These are phyloP conservation scores for Plasmopara muralis DNA, from an alignment of 352 stramenopile genomes.

Conservation along the genomic window DNA sequence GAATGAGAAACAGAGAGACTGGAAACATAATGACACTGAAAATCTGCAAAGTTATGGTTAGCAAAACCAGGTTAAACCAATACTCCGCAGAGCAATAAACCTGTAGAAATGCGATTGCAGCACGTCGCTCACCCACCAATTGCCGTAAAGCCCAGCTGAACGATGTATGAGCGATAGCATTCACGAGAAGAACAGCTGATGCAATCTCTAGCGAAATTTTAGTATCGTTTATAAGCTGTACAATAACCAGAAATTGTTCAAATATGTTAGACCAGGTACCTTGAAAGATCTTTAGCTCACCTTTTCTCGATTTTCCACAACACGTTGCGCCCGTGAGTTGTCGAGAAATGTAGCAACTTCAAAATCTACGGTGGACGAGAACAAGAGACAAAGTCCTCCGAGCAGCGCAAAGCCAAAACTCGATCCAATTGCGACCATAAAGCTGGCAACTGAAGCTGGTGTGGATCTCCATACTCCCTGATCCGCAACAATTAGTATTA, in stretches of 20 bases:
- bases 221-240: slow-evolving; percentile 37
- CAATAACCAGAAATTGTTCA: slow-evolving; percentile 11
- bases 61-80: slow-evolving; percentile 4
- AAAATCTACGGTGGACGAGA: slow-evolving; percentile 31
- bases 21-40: slow-evolving; percentile 63
- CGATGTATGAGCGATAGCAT: slow-evolving; percentile 29
- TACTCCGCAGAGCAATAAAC: slow-evolving; percentile 12
- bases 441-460: slow-evolving; percentile 39
- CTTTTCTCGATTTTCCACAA: slow-evolving; percentile 31
- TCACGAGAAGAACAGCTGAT: slow-evolving; percentile 31
- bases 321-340: slow-evolving; percentile 31
- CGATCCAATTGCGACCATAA: slow-evolving; percentile 45
- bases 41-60: slow-evolving; percentile 22
- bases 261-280: neutral
- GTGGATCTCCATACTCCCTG: slow-evolving; percentile 49
- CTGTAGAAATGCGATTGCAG: slow-evolving; percentile 55
- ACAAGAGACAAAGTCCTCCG: slow-evolving; percentile 55
- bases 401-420: slow-evolving; percentile 44
- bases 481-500: neutral
- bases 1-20: slow-evolving; percentile 58
- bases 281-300: slow-evolving; percentile 12
- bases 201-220: slow-evolving; percentile 34
- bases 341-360: slow-evolving; percentile 48
- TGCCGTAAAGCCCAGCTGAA: slow-evolving; percentile 38
- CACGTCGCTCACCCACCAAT: slow-evolving; percentile 47